phyloP scores from a whole-genome alignment of 2,329 filamentous ascomycete genomes.

The Fusarium agapanthi region DNA sequence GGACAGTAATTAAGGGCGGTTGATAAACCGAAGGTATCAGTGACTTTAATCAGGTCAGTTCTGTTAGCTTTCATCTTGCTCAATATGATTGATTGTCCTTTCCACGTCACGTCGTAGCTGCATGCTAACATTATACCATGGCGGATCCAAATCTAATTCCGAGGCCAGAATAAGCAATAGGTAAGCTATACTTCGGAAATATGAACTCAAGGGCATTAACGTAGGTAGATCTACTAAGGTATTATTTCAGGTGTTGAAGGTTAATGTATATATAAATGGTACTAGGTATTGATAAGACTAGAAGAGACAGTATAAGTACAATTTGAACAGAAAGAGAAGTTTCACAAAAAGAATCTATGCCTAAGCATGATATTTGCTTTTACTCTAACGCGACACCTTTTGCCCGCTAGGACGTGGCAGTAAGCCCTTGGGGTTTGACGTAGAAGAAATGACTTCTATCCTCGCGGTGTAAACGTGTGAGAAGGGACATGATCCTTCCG shows the following conservation, averaged over 20 bases:
- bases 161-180: no score
- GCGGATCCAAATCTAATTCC: no score
- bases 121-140: fast-evolving
- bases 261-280: not conserved
- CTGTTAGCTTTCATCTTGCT: no score
- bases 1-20: no score
- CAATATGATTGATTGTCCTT: no score
- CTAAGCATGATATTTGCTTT: not conserved
- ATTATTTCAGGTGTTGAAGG: no score
- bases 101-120: no score
- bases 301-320: not conserved
- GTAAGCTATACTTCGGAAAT: no score
- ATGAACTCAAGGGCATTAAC: no score
- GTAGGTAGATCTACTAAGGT: no score
- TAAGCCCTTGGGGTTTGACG: not conserved
- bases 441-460: not conserved
- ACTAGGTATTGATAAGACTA: not conserved
- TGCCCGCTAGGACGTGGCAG: not conserved
- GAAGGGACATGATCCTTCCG: not conserved
- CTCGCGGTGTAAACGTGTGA: not conserved
- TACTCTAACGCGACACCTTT: not conserved
- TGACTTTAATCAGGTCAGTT: fast-evolving
- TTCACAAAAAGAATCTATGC: no score
- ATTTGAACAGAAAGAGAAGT: not conserved
- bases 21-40: no score